A percentile compares a stretch with the other conserved stretches of the same genome.
Conservation (phyloP, 805 yeast genomes). For the Saturnispora serradocipensis region DNA sequence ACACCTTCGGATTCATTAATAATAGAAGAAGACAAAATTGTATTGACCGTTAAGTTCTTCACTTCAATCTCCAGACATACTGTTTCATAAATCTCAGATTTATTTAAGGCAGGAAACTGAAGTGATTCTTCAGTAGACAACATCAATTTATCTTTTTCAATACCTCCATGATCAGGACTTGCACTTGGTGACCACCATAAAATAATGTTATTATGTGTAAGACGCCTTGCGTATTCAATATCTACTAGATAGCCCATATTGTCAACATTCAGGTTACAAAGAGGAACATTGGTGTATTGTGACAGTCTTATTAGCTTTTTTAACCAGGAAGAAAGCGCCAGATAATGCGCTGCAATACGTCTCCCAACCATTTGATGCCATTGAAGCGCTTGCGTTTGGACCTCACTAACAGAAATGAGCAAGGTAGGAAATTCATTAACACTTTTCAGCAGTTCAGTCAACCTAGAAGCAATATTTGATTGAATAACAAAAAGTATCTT, state of each 20-base stretch:
- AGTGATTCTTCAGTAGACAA: slow-evolving; percentile 42
- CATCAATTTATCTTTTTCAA: slow-evolving; percentile 48
- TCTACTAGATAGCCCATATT: slow-evolving; percentile 76
- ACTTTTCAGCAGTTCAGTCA: slow-evolving; percentile 38
- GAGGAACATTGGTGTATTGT: slow-evolving; percentile 68
- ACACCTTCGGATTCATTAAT: slow-evolving; percentile 86
- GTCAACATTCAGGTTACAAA: slow-evolving; percentile 76
- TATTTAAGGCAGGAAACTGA: slow-evolving; percentile 63
- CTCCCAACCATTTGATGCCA: slow-evolving; percentile 70
- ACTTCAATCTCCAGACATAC: slow-evolving; percentile 73
- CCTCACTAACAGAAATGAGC: slow-evolving; percentile 48
- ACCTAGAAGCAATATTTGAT: slow-evolving; percentile 48
- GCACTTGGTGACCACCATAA: slow-evolving; percentile 91
- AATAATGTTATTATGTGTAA: slow-evolving; percentile 55
- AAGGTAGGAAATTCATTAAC: slow-evolving; percentile 54
- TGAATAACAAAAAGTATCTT: slow-evolving; percentile 62
- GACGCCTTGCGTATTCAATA: slow-evolving; percentile 72
- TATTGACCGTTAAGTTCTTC: slow-evolving; percentile 74
- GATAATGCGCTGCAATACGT: slow-evolving; percentile 57
- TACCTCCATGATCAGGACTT: slow-evolving; percentile 77
- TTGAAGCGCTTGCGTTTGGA: slow-evolving; percentile 61
- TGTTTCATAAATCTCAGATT: slow-evolving; percentile 70
- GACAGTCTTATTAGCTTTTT: slow-evolving; percentile 56
- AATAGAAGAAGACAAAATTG: slow-evolving; percentile 74
- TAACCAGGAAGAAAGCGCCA: slow-evolving; percentile 68